These are phyloP conservation scores for Syzygium malaccense DNA, from an alignment of 441 rosid species.

Conservation along the genomic window DNA sequence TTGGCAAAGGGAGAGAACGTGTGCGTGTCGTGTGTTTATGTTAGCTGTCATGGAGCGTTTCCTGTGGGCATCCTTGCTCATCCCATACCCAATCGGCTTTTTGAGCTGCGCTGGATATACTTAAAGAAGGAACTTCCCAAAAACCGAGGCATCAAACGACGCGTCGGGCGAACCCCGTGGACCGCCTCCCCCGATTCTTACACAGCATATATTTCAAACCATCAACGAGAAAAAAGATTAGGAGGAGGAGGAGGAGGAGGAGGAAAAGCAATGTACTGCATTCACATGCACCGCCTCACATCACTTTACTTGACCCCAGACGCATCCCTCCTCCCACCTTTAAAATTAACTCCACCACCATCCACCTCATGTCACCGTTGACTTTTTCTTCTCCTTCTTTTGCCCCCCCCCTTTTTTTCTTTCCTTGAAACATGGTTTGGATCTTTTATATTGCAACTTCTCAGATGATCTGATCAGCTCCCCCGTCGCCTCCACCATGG, in stretches of 20 bases:
- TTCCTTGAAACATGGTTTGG: neutral
- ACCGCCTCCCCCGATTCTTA: neutral
- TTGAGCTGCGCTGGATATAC: neutral
- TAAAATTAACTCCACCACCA: neutral
- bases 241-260: neutral
- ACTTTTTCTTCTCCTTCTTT: neutral
- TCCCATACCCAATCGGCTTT: neutral
- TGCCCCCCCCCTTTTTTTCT: too few relatives aligned
- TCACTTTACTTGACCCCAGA: neutral
- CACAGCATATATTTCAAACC: neutral
- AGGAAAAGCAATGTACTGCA: neutral
- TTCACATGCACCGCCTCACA: neutral
- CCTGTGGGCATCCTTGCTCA: neutral
- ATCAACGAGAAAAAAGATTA: neutral
- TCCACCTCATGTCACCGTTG: neutral
- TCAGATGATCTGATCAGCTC: neutral
- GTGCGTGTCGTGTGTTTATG: fast-evolving
- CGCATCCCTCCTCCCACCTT: neutral
- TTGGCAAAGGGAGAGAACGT: neutral
- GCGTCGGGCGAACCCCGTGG: neutral
- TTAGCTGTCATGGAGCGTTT: neutral
- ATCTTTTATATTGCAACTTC: neutral
- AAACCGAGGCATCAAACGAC: too few relatives aligned
- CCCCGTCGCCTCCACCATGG: neutral
- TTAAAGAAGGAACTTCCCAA: too few relatives aligned